A percentile compares a stretch with the other conserved stretches of the same genome.
Evolutionary conservation across 1,139 yeast species (phyloP).

Genomic region (Geotrichum cucujoidarum): DNA sequence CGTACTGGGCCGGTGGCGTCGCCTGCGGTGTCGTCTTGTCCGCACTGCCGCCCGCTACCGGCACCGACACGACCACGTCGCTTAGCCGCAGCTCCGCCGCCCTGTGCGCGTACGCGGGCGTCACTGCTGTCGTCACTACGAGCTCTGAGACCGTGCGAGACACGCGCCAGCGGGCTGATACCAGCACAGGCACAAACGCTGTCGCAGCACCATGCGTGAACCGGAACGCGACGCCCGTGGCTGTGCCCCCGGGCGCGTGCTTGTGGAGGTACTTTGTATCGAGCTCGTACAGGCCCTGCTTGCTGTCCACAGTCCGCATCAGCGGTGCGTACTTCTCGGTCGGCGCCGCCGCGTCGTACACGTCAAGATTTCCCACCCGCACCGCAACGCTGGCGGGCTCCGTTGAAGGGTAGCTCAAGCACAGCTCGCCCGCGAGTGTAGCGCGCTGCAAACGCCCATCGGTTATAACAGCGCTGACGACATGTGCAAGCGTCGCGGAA

Average conservation of each 20-base stretch:
- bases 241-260: background rate
- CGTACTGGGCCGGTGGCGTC: conserved; percentile 84
- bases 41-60: conserved; percentile 45
- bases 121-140: conserved; percentile 42
- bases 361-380: conserved; percentile 19
- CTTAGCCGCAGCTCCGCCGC: conserved; percentile 38
- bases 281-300: conserved; percentile 23
- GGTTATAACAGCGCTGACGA: conserved; percentile 63
- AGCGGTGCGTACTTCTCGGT: conserved; percentile 22
- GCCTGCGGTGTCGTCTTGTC: conserved; percentile 75
- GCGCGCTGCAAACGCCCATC: conserved; percentile 58
- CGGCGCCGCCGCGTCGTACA: conserved; percentile 23
- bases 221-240: conserved; percentile 44
- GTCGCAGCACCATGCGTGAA: conserved; percentile 45
- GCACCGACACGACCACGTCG: conserved; percentile 63
- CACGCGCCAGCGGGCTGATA: conserved; percentile 79
- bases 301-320: conserved; percentile 19
- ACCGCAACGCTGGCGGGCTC: conserved; percentile 14
- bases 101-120: no score
- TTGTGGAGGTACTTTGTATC: conserved; percentile 19
- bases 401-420: conserved; percentile 52
- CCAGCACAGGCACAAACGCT: conserved; percentile 55
- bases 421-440: conserved; percentile 72
- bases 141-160: conserved; percentile 57
- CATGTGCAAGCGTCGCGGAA: conserved; percentile 74